Evolutionary conservation across 331 rosid genomes (phyloP).

Genomic region (Telfairia occidentalis): DNA sequence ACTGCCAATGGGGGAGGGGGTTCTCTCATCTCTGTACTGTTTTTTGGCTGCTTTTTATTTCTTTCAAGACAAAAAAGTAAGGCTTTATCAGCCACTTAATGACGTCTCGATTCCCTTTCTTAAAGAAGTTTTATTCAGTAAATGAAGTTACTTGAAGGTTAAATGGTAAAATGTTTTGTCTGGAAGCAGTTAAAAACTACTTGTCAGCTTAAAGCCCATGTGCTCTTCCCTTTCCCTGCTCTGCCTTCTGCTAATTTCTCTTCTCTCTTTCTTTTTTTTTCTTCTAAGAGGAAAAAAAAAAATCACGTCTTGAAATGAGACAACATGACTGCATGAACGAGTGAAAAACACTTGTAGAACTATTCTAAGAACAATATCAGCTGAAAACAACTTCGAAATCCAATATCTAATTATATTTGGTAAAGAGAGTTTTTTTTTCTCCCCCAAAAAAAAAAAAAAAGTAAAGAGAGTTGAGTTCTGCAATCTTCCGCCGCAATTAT

Average conservation of each 20-base stretch:
- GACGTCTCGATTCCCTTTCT: constrained; percentile 7
- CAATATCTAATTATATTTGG: background rate
- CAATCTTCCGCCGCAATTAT: background rate
- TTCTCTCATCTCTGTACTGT: background rate
- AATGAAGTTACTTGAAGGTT: background rate
- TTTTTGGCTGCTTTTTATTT: constrained; percentile 6
- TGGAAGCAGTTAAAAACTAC: background rate
- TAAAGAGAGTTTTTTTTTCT: background rate
- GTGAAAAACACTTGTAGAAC: background rate
- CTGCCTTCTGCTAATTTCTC: background rate
- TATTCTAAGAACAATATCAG: background rate
- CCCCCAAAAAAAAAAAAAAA: background rate
- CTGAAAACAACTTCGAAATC: background rate
- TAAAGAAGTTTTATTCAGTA: background rate
- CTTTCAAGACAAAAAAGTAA: constrained; percentile 11
- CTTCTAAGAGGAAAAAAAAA: background rate
- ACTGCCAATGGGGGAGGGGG: constrained; percentile 4
- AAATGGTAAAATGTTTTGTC: constrained; percentile 8
- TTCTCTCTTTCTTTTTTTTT: background rate
- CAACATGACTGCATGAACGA: background rate
- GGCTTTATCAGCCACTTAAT: background rate
- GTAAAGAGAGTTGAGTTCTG: background rate
- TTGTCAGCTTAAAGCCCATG: background rate
- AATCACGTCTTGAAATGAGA: background rate
- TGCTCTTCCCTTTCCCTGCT: background rate